Conservation (phyloP, 1,284 basidiomycete genomes). For the Rhodotorula sp. region DNA sequence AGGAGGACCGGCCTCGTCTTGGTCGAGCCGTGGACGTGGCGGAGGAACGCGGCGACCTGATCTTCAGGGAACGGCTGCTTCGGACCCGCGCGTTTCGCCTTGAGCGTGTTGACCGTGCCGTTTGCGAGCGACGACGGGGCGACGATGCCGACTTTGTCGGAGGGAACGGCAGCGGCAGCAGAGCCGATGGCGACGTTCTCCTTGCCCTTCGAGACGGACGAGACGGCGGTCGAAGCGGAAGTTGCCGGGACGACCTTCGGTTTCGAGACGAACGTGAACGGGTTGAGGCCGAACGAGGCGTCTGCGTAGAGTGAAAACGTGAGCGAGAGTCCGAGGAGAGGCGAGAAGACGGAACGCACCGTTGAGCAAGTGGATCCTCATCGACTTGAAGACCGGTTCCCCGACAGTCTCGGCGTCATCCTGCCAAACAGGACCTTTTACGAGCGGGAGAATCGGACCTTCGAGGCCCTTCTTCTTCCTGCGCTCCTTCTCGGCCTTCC, state of each 20-base stretch:
- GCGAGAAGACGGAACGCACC: conserved; percentile 54
- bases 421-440: conserved; percentile 75
- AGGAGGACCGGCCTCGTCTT: conserved; percentile 17
- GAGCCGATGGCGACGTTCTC: conserved; percentile 15
- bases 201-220: conserved; percentile 14
- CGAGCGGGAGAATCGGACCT: conserved; percentile 65
- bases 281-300: conserved; percentile 67
- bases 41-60: conserved; percentile 21
- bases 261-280: conserved; percentile 67
- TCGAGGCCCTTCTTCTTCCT: conserved; percentile 35
- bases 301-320: conserved; percentile 54
- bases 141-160: background rate
- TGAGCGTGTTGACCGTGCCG: conserved; percentile 9
- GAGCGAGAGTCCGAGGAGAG: background rate
- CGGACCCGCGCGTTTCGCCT: conserved; percentile 3
- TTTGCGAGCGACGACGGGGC: background rate
- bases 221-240: background rate
- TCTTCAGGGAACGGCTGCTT: conserved; percentile 28
- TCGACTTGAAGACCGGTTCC: conserved; percentile 64
- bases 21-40: conserved; percentile 19
- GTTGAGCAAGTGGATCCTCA: conserved; percentile 72
- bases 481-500: conserved; percentile 30
- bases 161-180: background rate
- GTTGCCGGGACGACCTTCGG: conserved; percentile 42
- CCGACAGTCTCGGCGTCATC: conserved; percentile 59